A percentile compares a stretch with the other conserved stretches of the same genome.
Conservation (phyloP, 1,284 basidiomycete genomes). For the Rhodotorula sp. region DNA sequence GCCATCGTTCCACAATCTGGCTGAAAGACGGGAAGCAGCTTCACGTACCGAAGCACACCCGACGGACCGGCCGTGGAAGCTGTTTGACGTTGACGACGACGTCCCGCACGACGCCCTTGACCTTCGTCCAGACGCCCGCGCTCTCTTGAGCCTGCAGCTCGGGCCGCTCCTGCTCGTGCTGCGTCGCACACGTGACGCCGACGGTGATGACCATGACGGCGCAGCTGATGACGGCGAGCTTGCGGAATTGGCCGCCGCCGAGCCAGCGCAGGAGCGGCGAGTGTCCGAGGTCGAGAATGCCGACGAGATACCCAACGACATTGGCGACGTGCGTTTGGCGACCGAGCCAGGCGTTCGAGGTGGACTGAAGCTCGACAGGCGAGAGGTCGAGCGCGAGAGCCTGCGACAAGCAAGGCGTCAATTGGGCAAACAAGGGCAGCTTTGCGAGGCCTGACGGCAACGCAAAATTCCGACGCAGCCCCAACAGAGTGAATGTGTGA, state of each 20-base stretch:
- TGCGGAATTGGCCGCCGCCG: conserved; percentile 93
- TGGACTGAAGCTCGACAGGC: conserved; percentile 80
- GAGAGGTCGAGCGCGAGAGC: conserved; percentile 82
- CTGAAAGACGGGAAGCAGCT: not conserved
- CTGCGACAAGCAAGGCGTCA: not conserved
- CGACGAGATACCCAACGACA: conserved; percentile 76
- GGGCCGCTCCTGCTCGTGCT: conserved; percentile 65
- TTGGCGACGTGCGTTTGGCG: conserved; percentile 94
- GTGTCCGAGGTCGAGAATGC: conserved; percentile 75
- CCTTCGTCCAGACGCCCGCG: not conserved
- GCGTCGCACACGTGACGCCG: conserved; percentile 78
- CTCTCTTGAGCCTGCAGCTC: not conserved
- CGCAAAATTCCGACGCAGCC: not conserved
- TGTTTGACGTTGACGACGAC: conserved; percentile 69
- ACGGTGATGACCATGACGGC: conserved; percentile 77
- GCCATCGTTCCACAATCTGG: too few species aligned
- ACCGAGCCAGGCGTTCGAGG: conserved; percentile 97
- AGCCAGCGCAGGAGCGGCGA: conserved; percentile 59
- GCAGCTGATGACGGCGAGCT: conserved; percentile 86
- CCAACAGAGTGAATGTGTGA: not conserved
- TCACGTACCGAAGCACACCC: conserved; percentile 73
- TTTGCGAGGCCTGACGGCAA: too few species aligned
- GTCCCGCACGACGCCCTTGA: conserved; percentile 51
- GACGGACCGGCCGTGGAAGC: conserved; percentile 72
- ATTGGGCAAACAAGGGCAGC: not conserved